Percentiles rank a stretch among this genome's conserved stretches.
phyloP scores from a whole-genome alignment of 345 rosid species.

The Eucalyptus erythrocorys region DNA sequence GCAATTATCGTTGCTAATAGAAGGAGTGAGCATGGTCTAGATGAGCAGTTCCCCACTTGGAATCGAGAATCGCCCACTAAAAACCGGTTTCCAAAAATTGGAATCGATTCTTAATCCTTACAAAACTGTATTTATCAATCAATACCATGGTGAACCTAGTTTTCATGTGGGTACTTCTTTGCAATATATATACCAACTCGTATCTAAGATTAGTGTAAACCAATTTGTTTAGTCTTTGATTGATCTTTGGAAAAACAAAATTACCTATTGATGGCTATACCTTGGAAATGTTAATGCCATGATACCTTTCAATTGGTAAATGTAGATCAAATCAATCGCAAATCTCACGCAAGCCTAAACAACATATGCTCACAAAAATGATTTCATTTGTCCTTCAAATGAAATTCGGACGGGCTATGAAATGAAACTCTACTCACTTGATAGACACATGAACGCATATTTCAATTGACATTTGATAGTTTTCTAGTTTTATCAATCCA shows the following conservation, averaged over 20 bases:
- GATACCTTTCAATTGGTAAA: background rate
- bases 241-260: no score
- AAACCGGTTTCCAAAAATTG: no score
- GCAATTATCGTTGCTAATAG: no score
- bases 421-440: background rate
- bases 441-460: background rate
- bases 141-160: background rate
- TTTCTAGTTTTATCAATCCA: no score
- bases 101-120: background rate
- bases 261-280: no score
- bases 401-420: rapidly evolving
- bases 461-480: background rate
- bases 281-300: background rate
- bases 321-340: background rate
- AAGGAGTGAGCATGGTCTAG: background rate
- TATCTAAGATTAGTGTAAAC: no score
- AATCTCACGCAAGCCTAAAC: background rate
- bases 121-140: background rate
- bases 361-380: background rate
- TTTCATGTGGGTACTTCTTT: background rate
- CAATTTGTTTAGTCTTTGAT: no score
- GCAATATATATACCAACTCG: no score
- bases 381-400: background rate
- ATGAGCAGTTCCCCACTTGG: rapidly evolving
- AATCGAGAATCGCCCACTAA: background rate